phyloP scores from a whole-genome alignment of 2,329 filamentous ascomycete species.

The Pyrenochaeta sp. region DNA sequence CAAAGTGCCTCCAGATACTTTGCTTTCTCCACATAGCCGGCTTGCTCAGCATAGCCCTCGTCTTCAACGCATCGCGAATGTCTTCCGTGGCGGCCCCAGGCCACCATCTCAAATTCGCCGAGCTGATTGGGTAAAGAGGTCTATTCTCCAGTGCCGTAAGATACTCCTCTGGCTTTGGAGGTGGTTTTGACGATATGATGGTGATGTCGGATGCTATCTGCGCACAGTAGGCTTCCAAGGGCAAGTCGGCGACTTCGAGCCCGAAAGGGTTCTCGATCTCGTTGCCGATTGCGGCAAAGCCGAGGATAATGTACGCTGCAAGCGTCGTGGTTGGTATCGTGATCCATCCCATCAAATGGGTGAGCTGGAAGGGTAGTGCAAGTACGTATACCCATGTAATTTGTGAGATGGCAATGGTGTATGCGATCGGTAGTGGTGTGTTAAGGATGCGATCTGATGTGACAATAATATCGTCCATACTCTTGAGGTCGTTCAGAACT shows the following conservation, averaged over 20 bases:
- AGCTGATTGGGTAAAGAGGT: constrained; percentile 61
- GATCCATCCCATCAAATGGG: constrained; percentile 67
- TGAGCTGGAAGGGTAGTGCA: constrained; percentile 79
- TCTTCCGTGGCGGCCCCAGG: constrained; percentile 33
- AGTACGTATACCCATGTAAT: constrained; percentile 83
- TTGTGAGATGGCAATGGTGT: constrained; percentile 79
- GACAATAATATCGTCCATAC: constrained; percentile 72
- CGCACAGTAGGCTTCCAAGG: constrained; percentile 70
- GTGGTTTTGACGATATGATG: constrained; percentile 66
- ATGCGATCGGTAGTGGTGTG: constrained; percentile 79
- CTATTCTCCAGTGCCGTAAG: constrained; percentile 54
- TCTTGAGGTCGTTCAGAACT: constrained; percentile 63
- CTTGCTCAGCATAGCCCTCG: constrained; percentile 15
- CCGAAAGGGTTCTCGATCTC: constrained; percentile 86
- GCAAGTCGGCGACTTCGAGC: constrained; percentile 75
- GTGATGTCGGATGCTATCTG: constrained; percentile 76
- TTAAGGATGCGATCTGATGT: constrained; percentile 77
- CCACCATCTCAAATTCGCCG: constrained; percentile 41
- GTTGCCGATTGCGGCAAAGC: constrained; percentile 73
- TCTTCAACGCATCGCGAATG: constrained; percentile 45
- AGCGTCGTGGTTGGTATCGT: constrained; percentile 74
- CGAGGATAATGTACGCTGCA: constrained; percentile 82
- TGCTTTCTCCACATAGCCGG: constrained; percentile 16
- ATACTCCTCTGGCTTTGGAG: constrained; percentile 60
- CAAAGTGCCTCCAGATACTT: no score